Percentiles rank a stretch among this genome's conserved stretches.
These are phyloP conservation scores for Cryptococcus wingfieldii DNA, from an alignment of 1,284 basidiomycete species.

Conservation along the genomic window DNA sequence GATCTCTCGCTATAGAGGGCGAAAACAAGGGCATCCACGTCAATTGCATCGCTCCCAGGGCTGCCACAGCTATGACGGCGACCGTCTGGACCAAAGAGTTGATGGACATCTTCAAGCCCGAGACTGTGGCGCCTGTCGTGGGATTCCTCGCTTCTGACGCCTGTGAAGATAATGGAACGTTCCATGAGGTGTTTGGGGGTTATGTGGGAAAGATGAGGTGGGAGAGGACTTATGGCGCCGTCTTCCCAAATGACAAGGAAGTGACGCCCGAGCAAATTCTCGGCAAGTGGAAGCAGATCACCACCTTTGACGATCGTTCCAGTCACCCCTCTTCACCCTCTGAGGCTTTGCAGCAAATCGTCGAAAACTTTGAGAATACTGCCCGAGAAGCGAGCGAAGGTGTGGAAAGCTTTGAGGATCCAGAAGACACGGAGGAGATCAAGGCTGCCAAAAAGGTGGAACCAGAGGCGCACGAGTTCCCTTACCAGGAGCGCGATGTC, in stretches of 20 bases:
- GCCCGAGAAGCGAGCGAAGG: slow-evolving; percentile 44
- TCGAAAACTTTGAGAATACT: slow-evolving; percentile 75
- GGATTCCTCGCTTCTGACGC: slow-evolving; percentile 85
- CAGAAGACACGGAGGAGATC: slow-evolving; percentile 80
- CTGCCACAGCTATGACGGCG: slow-evolving; percentile 85
- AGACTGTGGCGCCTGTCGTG: slow-evolving; percentile 85
- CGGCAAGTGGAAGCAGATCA: slow-evolving; percentile 74
- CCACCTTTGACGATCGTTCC: slow-evolving; percentile 73
- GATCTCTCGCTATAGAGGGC: slow-evolving; percentile 87
- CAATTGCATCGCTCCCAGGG: slow-evolving; percentile 84
- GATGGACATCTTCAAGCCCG: slow-evolving; percentile 91
- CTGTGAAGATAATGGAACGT: slow-evolving; percentile 64
- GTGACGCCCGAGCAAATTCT: slow-evolving; percentile 74
- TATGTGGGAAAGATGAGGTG: slow-evolving; percentile 91
- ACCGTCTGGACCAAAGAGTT: slow-evolving; percentile 79
- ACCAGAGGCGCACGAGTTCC: slow-evolving; percentile 60
- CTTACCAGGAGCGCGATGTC: slow-evolving; percentile 83
- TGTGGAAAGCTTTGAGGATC: slow-evolving; percentile 59
- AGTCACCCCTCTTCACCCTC: slow-evolving; percentile 68
- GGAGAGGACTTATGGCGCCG: slow-evolving; percentile 79
- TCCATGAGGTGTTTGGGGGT: slow-evolving; percentile 89
- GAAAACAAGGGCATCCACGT: slow-evolving; percentile 83
- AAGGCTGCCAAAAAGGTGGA: slow-evolving; percentile 69
- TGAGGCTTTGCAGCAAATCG: slow-evolving; percentile 72
- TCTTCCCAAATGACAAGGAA: slow-evolving; percentile 71